phyloP scores from a whole-genome alignment of 495 filamentous ascomycete species.

The Aspergillus leporis region DNA sequence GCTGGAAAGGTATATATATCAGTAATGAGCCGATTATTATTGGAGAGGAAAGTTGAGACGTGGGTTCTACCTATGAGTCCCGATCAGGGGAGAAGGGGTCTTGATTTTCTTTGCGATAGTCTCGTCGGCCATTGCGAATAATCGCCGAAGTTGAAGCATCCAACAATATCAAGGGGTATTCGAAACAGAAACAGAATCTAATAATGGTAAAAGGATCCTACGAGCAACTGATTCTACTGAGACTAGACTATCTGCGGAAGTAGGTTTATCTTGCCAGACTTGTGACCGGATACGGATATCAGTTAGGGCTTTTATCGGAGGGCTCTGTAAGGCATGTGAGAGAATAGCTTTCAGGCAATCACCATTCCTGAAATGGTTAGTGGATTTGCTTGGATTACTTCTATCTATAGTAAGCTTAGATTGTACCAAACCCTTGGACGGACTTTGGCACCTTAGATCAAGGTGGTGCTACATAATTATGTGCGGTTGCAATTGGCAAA shows the following conservation, averaged over 20 bases:
- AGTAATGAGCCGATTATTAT: constrained; percentile 18
- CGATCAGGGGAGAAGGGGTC: constrained; percentile 64
- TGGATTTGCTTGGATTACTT: no score
- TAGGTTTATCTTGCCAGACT: neutral
- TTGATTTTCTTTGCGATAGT: constrained; percentile 72
- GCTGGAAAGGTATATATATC: constrained; percentile 38
- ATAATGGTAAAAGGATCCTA: neutral
- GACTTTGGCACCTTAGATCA: no score
- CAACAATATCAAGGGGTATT: constrained; percentile 1
- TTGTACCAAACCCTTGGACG: no score
- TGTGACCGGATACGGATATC: neutral
- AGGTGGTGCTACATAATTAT: no score
- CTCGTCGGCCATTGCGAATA: constrained; percentile 61
- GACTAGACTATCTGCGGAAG: neutral
- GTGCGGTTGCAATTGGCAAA: no score
- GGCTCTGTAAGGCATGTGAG: constrained; percentile 11
- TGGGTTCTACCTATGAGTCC: constrained; percentile 72
- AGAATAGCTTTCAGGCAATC: neutral
- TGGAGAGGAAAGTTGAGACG: constrained; percentile 2
- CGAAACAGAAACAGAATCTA: no score
- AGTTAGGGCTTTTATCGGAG: constrained; percentile 21
- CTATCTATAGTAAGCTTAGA: no score
- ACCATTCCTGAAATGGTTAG: no score
- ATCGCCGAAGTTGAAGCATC: constrained; percentile 33
- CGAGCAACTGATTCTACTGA: neutral